Base-by-base conservation (phyloP, 495 filamentous ascomycete genomes). In the Haplographium delicatum region DNA sequence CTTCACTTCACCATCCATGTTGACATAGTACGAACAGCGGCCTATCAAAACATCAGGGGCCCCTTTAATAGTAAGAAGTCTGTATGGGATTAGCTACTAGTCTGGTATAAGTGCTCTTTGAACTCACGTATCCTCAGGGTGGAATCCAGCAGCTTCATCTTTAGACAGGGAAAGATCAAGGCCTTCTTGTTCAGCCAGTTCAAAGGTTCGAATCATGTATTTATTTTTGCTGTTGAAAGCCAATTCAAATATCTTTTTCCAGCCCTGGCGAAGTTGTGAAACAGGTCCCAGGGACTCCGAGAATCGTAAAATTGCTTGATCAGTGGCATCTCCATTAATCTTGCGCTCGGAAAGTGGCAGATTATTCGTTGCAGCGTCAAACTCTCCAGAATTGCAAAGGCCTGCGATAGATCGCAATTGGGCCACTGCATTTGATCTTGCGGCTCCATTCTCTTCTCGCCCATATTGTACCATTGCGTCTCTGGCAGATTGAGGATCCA, bases 221-320 rank as follows among this genome's bases (percentile, higher is more conserved):
- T 88, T 90, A 61, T 87, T 88, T 68, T 86, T 86, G 58, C 78
- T 83, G 62, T 88, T 90, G 68, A 90, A 89, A 0, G 80, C 80
- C 5, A 88, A 66, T 53, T 86, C 76, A 62, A 80, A 85, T 5
- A 78, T 71, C 31, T 72, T 79, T 30, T 72, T 71, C 72, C 78
- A 84, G 19, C 65, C 57, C 11, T 71, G 57, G 10, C 73, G 68
- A 4, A 81, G 58, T 15, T 77, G 68, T 8, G 69, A 48, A 1
- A 80, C 72, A 0, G 77, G 63, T 2, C 71, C 70, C 4, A 85
- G 64, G 9, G 65, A 68, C 58, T 87, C 83, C 0, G 81, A 76
- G 41, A 88, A 80, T 26, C 83, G 74, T 15, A 90, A 65, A 23
- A 87, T 73, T 6, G 86, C 83, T 43, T 80, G 75, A 63, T 88